These are phyloP conservation scores for Phaseolus coccineus DNA, from an alignment of 331 rosid species.

Conservation along the genomic window DNA sequence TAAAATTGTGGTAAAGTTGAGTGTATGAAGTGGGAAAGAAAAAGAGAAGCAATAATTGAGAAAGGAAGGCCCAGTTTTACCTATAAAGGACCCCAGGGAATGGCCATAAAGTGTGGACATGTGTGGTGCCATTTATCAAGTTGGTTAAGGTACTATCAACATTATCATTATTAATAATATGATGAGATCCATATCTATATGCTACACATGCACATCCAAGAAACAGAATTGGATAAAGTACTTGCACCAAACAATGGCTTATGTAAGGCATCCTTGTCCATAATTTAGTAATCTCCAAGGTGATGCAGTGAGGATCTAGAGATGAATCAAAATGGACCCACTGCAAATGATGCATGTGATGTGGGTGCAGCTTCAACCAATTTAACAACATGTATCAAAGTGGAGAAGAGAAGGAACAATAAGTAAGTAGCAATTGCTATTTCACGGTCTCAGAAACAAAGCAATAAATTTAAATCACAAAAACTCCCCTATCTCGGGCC, in stretches of 20 bases:
- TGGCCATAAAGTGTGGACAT: conserved; percentile 40
- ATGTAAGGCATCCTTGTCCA: conserved; percentile 46
- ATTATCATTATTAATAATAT: conserved; percentile 31
- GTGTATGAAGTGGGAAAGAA: conserved; percentile 31
- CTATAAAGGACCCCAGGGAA: conserved; percentile 36
- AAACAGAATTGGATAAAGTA: conserved; percentile 37
- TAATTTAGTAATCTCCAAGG: conserved; percentile 45
- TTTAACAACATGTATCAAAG: conserved; percentile 39
- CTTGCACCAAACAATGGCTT: conserved; percentile 45
- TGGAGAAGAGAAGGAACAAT: background rate
- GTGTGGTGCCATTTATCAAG: conserved; percentile 41
- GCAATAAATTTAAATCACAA: conserved; percentile 18
- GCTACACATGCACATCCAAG: conserved; percentile 11
- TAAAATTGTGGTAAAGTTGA: background rate
- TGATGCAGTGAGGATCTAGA: conserved; percentile 50
- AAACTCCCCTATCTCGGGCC: background rate
- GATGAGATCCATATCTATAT: conserved; percentile 37
- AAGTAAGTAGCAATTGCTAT: background rate
- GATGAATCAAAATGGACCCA: conserved; percentile 52
- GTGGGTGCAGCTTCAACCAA: conserved; percentile 64
- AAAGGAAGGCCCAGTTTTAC: background rate
- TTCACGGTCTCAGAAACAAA: conserved; percentile 10
- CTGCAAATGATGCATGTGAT: conserved; percentile 64
- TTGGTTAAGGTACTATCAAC: conserved; percentile 50
- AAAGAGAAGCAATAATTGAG: conserved; percentile 30